Evolutionary conservation across 148 eudicot species (phyloP), one percentile per base, ranked within the genome.

Genomic region (Nepenthes gracilis): DNA sequence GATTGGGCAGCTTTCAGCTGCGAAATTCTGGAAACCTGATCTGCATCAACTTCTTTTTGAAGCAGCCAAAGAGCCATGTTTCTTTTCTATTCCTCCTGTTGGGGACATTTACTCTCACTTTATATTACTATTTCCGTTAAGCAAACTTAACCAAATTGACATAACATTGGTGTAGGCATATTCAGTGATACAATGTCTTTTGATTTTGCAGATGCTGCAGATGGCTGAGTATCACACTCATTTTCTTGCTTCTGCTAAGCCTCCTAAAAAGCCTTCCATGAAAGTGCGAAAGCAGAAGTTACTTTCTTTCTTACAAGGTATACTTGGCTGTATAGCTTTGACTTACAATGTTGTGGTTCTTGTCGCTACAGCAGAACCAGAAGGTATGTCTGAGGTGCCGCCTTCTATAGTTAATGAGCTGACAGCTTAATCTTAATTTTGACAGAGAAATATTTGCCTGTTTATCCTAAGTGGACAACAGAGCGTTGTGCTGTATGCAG

Each of bases 401-500:
- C 11, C 53, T 49, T n/a, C 15, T 11, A 49, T 49, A 49, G 2
- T 12, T 32, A 36, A 23, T 45, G 67, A 49, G 49, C 55, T 69
- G 63, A 66, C 55, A 43, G 61, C 9, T 6, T 12, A 32, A 12
- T 57, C 43, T 47, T 66, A 71, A 5, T 58, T 58, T 65, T 71
- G 54, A 57, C 83, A 93, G 99, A 88, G 64, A 86, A 86, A 65
- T 93, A 93, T 59, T 91, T 88, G 67, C 95, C 96, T 66, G 92
- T 93, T 43, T 58, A 32, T 79, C 87, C 96, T 58, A 93, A 86
- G 80, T 93, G 99, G 99, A 93, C 99, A 61, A 88, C 99, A 38
- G 99, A 93, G 72, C 79, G 99, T 57, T 93, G 99, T 78, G 99
- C 99, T 64, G 99, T 93, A 34, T 93, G 99, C 65, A 82, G 96